Percentiles rank a stretch among this genome's conserved stretches.
These are phyloP conservation scores for Marasmius tenuissimus DNA, from an alignment of 1,284 basidiomycete genomes.

Conservation along the genomic window DNA sequence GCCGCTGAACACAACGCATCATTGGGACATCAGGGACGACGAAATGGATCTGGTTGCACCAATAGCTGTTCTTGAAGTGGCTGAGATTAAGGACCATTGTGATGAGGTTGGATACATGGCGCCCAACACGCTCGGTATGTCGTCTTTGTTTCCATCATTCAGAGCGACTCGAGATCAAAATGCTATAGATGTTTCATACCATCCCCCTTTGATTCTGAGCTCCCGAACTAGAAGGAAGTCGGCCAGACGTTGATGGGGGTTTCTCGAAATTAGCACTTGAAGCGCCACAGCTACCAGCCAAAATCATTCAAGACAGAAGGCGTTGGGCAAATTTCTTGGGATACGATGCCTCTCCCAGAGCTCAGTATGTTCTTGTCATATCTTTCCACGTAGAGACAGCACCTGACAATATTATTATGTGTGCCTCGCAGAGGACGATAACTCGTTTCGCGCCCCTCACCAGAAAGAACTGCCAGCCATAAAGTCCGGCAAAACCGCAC, in stretches of 20 bases:
- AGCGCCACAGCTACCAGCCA: constrained; percentile 29
- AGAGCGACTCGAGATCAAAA: no score
- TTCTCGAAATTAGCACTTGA: no score
- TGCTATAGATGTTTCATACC: constrained; percentile 45
- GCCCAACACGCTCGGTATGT: constrained; percentile 64
- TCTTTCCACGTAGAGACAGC: neutral
- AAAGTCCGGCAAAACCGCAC: neutral
- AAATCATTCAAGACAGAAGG: constrained; percentile 22
- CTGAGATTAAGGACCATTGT: constrained; percentile 44
- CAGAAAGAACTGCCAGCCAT: neutral
- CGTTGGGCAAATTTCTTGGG: constrained; percentile 27
- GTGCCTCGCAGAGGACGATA: constrained; percentile 20
- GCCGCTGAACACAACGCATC: constrained; percentile 62
- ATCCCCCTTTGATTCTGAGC: constrained; percentile 53
- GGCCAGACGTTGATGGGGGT: constrained; percentile 45
- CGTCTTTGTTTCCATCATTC: neutral
- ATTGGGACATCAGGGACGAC: constrained; percentile 73
- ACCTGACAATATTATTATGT: neutral
- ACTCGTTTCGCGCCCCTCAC: constrained; percentile 18
- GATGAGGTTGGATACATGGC: constrained; percentile 81
- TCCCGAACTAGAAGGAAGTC: constrained; percentile 57
- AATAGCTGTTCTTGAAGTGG: constrained; percentile 31
- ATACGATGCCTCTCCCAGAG: constrained; percentile 31
- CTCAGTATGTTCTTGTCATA: constrained; percentile 29
- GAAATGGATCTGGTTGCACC: constrained; percentile 45